Evolutionary conservation across 768 basidiomycete species (phyloP).

Genomic region (Suillus ampliporus): DNA sequence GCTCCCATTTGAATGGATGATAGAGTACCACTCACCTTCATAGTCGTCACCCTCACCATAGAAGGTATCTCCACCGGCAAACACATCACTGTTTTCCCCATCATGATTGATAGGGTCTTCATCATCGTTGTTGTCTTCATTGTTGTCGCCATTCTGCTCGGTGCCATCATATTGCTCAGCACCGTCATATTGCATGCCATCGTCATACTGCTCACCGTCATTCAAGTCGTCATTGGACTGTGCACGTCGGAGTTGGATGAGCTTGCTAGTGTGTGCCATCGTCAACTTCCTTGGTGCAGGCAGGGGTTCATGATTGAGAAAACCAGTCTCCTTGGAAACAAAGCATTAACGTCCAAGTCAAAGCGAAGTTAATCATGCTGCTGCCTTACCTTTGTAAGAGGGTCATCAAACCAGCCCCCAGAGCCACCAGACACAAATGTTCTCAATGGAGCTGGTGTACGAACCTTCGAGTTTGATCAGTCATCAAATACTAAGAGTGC

Average conservation of each 20-base stretch:
- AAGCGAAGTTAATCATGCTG: too few relatives aligned
- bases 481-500: too few relatives aligned
- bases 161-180: too few relatives aligned
- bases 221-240: not conserved
- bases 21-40: not conserved
- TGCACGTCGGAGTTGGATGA: not conserved
- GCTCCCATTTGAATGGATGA: not conserved
- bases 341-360: not conserved
- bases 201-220: too few relatives aligned
- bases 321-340: not conserved
- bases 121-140: too few relatives aligned
- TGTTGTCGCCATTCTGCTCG: too few relatives aligned
- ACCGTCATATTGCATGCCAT: not conserved
- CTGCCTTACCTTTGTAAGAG: not conserved
- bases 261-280: not conserved
- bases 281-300: not conserved
- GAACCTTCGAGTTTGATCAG: too few relatives aligned
- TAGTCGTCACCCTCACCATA: conserved; percentile 5
- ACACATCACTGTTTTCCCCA: not conserved
- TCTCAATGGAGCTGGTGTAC: too few relatives aligned
- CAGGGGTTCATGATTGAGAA: not conserved
- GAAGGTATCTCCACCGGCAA: not conserved
- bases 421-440: too few relatives aligned
- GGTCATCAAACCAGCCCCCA: not conserved
- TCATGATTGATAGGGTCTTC: too few relatives aligned